Evolutionary conservation across 73 alveolate species (phyloP).

Genomic region (Symbiodinium pilosum): DNA sequence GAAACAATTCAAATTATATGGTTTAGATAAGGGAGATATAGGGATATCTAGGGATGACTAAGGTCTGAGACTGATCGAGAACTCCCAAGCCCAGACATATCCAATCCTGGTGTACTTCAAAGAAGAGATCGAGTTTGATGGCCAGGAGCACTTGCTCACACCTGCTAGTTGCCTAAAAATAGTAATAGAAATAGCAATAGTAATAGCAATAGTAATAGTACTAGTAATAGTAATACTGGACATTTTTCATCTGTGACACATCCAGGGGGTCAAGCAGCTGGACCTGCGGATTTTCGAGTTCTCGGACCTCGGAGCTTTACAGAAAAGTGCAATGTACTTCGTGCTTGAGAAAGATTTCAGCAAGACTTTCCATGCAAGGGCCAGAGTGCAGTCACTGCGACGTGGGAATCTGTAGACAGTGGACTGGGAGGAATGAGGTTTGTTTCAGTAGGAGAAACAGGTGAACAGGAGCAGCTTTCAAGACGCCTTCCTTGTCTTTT

Average conservation of each 20-base stretch:
- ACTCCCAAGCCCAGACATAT: slow-evolving; percentile 26
- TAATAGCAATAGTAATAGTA: too few species aligned
- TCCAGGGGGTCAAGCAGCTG: slow-evolving; percentile 43
- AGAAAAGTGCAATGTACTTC: slow-evolving; percentile 62
- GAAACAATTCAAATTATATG: too few species aligned
- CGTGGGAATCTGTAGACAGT: too few species aligned
- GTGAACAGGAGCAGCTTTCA: too few species aligned
- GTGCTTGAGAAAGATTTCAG: not conserved
- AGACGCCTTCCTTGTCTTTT: too few species aligned
- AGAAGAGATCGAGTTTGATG: slow-evolving; percentile 50
- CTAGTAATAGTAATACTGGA: not conserved
- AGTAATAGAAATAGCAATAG: too few species aligned
- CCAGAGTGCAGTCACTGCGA: too few species aligned
- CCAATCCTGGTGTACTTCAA: slow-evolving; percentile 77
- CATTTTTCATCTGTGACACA: not conserved
- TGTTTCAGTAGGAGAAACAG: too few species aligned
- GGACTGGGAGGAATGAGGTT: too few species aligned
- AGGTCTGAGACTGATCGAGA: slow-evolving; percentile 72
- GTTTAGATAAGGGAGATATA: too few species aligned
- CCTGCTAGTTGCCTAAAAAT: too few species aligned
- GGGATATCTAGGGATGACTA: not conserved
- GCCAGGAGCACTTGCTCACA: slow-evolving; percentile 37
- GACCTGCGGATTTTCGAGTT: slow-evolving; percentile 77
- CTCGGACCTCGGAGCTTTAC: slow-evolving; percentile 53
- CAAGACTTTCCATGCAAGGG: not conserved